Evolutionary conservation across 257 asterid species (phyloP).

Genomic region (Solanum bukasovii): DNA sequence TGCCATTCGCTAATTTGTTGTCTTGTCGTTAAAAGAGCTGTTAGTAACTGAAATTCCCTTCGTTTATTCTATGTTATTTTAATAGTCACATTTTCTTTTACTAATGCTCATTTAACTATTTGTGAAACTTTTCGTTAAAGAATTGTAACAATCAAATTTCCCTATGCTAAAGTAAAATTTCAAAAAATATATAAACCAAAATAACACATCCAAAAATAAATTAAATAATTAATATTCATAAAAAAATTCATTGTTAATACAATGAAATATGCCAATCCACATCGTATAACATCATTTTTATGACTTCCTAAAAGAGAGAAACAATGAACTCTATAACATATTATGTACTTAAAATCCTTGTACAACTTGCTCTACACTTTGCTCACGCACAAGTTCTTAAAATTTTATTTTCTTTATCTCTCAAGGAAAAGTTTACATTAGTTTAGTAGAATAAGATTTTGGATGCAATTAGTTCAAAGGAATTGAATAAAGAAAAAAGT

Average conservation of each 20-base stretch:
- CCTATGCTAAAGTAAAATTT: neutral
- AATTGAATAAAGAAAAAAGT: too few species aligned
- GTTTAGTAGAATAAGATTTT: neutral
- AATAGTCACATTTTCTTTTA: neutral
- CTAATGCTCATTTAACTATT: neutral
- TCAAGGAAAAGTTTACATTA: neutral
- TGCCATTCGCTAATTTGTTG: too few species aligned
- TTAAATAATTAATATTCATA: too few species aligned
- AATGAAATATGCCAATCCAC: neutral
- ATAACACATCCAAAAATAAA: neutral
- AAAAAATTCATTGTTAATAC: neutral
- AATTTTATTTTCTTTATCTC: too few species aligned
- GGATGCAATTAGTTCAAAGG: neutral
- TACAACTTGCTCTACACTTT: too few species aligned
- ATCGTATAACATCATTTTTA: too few species aligned
- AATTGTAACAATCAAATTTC: neutral
- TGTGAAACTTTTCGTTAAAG: neutral
- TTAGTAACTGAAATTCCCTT: neutral
- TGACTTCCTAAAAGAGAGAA: neutral
- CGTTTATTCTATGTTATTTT: neutral
- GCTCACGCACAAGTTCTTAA: neutral
- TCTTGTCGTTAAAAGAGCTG: neutral
- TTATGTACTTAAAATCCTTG: too few species aligned
- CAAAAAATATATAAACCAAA: neutral
- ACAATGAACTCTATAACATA: neutral